These are phyloP conservation scores for Solanum gandarillasii DNA, from an alignment of 257 asterid species.

Conservation along the genomic window DNA sequence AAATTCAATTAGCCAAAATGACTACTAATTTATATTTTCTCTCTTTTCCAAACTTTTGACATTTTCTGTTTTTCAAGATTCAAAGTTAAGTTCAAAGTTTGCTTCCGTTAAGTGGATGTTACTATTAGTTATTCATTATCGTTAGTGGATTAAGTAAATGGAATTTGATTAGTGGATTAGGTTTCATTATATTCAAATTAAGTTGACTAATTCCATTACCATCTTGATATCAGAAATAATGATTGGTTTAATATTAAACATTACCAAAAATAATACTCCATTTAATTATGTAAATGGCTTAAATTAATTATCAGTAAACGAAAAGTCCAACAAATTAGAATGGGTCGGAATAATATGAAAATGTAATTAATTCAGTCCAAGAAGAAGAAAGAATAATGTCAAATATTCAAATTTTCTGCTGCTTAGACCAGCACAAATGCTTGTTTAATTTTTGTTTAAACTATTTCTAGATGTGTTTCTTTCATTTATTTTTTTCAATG, in stretches of 20 bases:
- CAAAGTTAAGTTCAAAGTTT: not conserved
- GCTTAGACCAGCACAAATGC: not conserved
- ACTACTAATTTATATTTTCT: not conserved
- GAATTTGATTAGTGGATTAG: not conserved
- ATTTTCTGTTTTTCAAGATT: not conserved
- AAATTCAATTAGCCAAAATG: not conserved
- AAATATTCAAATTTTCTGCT: not conserved
- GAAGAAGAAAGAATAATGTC: not conserved
- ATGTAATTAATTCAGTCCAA: not conserved
- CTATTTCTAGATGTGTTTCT: not conserved
- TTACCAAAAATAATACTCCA: not conserved
- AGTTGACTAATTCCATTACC: not conserved
- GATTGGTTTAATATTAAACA: not conserved
- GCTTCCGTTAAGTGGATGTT: not conserved
- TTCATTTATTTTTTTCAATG: not conserved
- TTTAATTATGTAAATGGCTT: not conserved
- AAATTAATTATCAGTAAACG: not conserved
- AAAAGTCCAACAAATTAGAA: not conserved
- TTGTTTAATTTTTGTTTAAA: not conserved
- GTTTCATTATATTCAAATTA: not conserved
- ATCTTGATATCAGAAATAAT: not conserved
- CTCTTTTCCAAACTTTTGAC: not conserved
- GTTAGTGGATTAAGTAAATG: not conserved
- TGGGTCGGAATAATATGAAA: not conserved
- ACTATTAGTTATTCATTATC: not conserved